phyloP scores from a whole-genome alignment of 129 eudicot genomes.

The Chrysanthemum seticuspe region DNA sequence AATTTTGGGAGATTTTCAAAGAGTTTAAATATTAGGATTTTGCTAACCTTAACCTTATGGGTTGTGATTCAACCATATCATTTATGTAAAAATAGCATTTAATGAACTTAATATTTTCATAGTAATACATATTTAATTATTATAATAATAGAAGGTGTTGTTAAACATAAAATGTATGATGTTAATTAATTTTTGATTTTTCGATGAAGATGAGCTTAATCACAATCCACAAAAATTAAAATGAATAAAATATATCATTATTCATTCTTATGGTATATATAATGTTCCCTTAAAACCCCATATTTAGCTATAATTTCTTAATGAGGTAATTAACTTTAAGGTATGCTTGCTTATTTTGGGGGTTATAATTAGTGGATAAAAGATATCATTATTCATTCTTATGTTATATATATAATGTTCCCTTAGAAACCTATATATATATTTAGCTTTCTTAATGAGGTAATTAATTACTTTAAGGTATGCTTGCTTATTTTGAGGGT shows the following conservation, averaged over 20 bases:
- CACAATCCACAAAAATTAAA: no score
- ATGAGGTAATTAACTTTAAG: constrained; percentile 31
- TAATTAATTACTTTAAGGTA: constrained; percentile 24
- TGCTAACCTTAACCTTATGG: no score
- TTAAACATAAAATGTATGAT: no score
- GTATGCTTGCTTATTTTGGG: constrained; percentile 35
- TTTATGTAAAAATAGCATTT: no score
- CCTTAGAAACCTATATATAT: constrained; percentile 12
- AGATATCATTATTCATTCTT: background rate
- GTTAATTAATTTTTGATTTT: no score
- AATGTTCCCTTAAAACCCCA: constrained; percentile 17
- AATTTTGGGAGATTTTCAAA: background rate
- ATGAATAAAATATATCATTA: background rate
- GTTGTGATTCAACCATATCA: no score
- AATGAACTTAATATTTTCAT: no score
- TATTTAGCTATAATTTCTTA: constrained; percentile 14
- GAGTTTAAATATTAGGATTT: no score
- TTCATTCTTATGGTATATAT: background rate
- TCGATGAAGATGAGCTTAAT: no score
- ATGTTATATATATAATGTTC: background rate
- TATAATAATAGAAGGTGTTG: no score
- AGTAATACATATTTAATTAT: no score
- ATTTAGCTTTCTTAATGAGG: constrained; percentile 26
- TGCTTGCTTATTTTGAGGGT: constrained; percentile 37
- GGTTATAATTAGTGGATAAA: constrained; percentile 21